Percentiles rank a stretch among this genome's conserved stretches.
These are phyloP conservation scores for Debaryomyces castellii DNA, from an alignment of 805 yeast genomes.

Conservation along the genomic window DNA sequence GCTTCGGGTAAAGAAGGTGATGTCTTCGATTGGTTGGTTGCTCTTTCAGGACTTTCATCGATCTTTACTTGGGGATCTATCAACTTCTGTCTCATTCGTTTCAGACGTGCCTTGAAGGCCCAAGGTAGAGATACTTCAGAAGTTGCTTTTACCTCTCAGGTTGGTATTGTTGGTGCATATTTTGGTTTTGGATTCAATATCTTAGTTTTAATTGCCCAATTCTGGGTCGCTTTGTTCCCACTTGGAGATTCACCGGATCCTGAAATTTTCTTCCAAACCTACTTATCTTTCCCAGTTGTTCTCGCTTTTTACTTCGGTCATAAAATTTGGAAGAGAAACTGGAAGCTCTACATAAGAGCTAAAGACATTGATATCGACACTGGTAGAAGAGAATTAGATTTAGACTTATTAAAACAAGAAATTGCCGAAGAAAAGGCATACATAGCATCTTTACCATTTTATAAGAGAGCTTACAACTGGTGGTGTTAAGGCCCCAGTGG, in stretches of 20 bases:
- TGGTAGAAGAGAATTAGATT: slow-evolving; percentile 39
- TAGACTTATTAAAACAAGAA: slow-evolving; percentile 39
- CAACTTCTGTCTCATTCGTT: slow-evolving; percentile 42
- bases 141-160: slow-evolving; percentile 62
- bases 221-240: slow-evolving; percentile 82
- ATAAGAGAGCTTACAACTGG: slow-evolving; percentile 30
- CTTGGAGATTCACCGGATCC: slow-evolving; percentile 53
- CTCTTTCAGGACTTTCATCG: slow-evolving; percentile 49
- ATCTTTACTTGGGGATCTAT: slow-evolving; percentile 53
- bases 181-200: slow-evolving; percentile 59
- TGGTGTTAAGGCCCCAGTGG: slow-evolving; percentile 26
- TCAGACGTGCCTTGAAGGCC: slow-evolving; percentile 57
- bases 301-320: slow-evolving; percentile 56
- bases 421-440: slow-evolving; percentile 38
- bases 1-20: slow-evolving; percentile 40
- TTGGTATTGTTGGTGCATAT: slow-evolving; percentile 67
- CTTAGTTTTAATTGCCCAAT: slow-evolving; percentile 69
- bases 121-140: slow-evolving; percentile 74
- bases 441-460: slow-evolving; percentile 32
- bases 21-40: slow-evolving; percentile 48
- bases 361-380: slow-evolving; percentile 36
- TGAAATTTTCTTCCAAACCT: slow-evolving; percentile 59
- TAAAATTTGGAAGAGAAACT: slow-evolving; percentile 49
- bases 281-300: slow-evolving; percentile 64
- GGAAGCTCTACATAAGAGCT: slow-evolving; percentile 29